These are phyloP conservation scores for Citrullus colocynthis DNA, from an alignment of 306 rosid genomes.

Conservation along the genomic window DNA sequence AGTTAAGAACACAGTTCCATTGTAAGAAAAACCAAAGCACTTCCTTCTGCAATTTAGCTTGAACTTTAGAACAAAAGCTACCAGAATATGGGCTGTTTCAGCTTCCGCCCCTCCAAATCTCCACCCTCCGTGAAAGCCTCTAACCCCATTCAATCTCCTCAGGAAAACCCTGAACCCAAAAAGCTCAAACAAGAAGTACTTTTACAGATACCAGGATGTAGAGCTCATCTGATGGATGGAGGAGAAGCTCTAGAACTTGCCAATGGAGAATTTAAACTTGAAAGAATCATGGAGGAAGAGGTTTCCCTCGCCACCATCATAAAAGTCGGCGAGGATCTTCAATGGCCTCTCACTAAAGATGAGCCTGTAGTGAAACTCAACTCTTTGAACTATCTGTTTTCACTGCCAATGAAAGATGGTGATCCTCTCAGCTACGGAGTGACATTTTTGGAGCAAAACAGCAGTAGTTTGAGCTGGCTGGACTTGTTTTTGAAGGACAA, in stretches of 20 bases:
- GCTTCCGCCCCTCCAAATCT: constrained; percentile 33
- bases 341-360: constrained; percentile 95
- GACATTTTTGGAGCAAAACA: constrained; percentile 35
- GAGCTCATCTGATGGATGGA: constrained; percentile 63
- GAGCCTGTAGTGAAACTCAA: constrained; percentile 85
- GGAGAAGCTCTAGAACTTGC: constrained; percentile 65
- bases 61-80: not conserved
- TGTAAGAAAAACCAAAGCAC: constrained; percentile 1
- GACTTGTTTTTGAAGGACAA: constrained; percentile 59
- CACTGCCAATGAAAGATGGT: constrained; percentile 64
- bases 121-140: constrained; percentile 16
- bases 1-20: not conserved
- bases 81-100: constrained; percentile 46
- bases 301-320: constrained; percentile 63
- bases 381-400: constrained; percentile 53
- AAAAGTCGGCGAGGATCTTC: constrained; percentile 56
- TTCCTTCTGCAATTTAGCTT: not conserved
- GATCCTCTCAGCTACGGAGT: constrained; percentile 91
- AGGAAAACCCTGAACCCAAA: constrained; percentile 14
- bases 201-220: constrained; percentile 51
- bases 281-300: constrained; percentile 39
- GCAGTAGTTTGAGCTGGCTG: constrained; percentile 31
- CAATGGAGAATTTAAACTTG: constrained; percentile 53
- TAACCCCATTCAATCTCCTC: not conserved
- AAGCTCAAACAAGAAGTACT: constrained; percentile 38